Conservation (phyloP, 306 rosid genomes). For the Cucurbita argyrosperma region DNA sequence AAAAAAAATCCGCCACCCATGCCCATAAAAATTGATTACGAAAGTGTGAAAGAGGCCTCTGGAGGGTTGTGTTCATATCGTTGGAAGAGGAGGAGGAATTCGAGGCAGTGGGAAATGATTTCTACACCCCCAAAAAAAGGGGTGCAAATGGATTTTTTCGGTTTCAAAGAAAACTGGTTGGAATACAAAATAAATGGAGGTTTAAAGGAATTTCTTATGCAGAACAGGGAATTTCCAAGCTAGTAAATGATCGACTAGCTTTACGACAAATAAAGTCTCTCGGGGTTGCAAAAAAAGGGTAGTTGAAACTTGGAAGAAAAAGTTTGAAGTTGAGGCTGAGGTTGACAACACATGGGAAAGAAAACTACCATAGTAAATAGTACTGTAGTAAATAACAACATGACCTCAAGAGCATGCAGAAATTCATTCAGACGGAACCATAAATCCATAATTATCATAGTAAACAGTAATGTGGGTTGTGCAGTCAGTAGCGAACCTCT, state of each 20-base stretch:
- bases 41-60: too few relatives aligned
- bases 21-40: too few relatives aligned
- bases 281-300: too few relatives aligned
- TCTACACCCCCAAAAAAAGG: neutral
- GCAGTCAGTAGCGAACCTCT: constrained; percentile 37
- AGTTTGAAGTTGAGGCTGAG: too few relatives aligned
- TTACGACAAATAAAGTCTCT: too few relatives aligned
- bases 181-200: neutral
- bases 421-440: neutral
- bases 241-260: too few relatives aligned
- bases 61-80: too few relatives aligned
- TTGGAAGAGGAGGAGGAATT: neutral
- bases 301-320: too few relatives aligned
- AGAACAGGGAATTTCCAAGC: too few relatives aligned
- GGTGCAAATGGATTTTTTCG: neutral
- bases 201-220: too few relatives aligned
- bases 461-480: neutral
- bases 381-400: neutral
- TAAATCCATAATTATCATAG: neutral
- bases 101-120: neutral
- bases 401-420: neutral
- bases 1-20: too few relatives aligned
- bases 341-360: neutral
- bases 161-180: neutral
- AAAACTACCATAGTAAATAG: neutral